Percentiles rank a stretch among this genome's conserved stretches.
Evolutionary conservation across 768 basidiomycete species (phyloP).

Genomic region (Amanita rubescens): DNA sequence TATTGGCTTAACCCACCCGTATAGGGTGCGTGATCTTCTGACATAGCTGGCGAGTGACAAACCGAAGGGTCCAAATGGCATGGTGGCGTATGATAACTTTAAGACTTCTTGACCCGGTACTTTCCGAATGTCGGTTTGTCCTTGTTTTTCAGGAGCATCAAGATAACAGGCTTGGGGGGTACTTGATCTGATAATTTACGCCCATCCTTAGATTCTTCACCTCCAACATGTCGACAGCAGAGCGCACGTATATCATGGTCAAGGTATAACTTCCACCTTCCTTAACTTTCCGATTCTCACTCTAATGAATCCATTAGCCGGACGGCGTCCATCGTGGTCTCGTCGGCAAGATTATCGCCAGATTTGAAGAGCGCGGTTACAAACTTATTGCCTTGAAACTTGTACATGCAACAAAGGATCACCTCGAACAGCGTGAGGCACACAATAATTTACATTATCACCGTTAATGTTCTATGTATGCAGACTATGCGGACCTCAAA

Average conservation of each 20-base stretch:
- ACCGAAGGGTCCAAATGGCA: constrained; percentile 58
- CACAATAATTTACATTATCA: constrained; percentile 11
- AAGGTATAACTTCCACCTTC: constrained; percentile 48
- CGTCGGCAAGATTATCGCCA: constrained; percentile 89
- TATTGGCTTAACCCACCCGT: constrained; percentile 64
- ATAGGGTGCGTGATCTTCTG: constrained; percentile 59
- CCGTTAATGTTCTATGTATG: constrained; percentile 10
- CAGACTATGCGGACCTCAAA: constrained; percentile 95
- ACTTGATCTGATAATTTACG: constrained; percentile 12
- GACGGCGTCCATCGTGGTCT: constrained; percentile 98
- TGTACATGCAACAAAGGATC: constrained; percentile 66
- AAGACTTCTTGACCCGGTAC: constrained; percentile 5
- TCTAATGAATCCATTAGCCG: constrained; percentile 45
- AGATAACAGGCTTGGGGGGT: not conserved
- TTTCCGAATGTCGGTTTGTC: constrained; percentile 7
- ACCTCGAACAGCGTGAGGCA: constrained; percentile 81
- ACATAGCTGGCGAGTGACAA: constrained; percentile 72
- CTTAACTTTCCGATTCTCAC: not conserved
- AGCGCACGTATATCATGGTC: constrained; percentile 99
- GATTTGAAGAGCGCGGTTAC: constrained; percentile 98
- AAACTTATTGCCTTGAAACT: constrained; percentile 96
- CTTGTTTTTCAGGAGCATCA: constrained; percentile 1
- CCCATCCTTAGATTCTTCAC: constrained; percentile 22
- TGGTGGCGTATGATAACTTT: constrained; percentile 16
- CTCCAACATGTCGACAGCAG: constrained; percentile 53